Conservation (phyloP, 441 rosid species). For the Arabidopsis lyrata region DNA sequence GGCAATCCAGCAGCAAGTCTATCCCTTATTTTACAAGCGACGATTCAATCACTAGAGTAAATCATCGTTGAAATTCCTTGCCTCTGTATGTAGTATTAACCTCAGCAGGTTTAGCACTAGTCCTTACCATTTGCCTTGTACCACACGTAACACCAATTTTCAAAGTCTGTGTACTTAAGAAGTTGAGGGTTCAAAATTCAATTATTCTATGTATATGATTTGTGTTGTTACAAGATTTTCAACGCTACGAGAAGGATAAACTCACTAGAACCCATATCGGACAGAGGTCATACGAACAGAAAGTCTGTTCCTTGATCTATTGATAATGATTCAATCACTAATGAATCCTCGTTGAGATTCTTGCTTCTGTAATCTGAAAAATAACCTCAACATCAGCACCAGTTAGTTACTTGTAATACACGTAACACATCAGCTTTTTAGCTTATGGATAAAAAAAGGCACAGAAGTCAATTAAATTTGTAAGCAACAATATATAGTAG, state of each 20-base stretch:
- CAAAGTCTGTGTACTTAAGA: background rate
- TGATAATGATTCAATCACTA: no score
- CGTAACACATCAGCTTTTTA: background rate
- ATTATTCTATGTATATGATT: no score
- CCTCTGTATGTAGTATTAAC: background rate
- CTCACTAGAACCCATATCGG: no score
- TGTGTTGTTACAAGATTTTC: no score
- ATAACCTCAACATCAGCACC: background rate
- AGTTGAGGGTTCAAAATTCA: background rate
- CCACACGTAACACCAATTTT: background rate
- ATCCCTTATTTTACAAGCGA: constrained; percentile 3
- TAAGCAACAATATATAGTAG: background rate
- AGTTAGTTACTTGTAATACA: background rate
- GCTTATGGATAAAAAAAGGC: background rate
- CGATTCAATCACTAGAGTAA: constrained; percentile 50
- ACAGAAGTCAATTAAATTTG: background rate
- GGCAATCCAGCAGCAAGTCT: constrained; percentile 45
- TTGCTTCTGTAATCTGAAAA: background rate
- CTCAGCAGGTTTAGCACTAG: background rate
- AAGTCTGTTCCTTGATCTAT: background rate
- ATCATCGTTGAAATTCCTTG: constrained; percentile 44
- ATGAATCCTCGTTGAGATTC: no score
- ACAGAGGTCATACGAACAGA: no score
- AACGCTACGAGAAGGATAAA: no score
- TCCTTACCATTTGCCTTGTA: background rate